These are phyloP conservation scores for Colletotrichum gloeosporioides DNA, from an alignment of 2,329 filamentous ascomycete genomes.

Conservation along the genomic window DNA sequence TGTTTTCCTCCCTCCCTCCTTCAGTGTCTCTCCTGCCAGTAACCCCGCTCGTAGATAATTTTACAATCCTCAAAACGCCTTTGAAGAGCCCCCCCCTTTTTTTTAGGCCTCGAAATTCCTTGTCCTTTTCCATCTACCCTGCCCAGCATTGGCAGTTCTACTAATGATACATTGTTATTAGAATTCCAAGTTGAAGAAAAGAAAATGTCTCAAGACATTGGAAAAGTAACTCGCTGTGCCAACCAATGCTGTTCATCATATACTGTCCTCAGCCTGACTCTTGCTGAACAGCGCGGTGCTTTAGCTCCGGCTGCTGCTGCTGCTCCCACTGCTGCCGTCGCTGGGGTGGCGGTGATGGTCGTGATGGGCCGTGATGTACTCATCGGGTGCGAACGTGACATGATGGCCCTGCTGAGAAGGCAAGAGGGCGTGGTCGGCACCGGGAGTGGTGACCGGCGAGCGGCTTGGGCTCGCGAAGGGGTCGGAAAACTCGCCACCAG, in stretches of 20 bases:
- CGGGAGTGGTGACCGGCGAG: neutral
- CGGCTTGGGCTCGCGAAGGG: slow-evolving; percentile 11
- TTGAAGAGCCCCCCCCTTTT: neutral
- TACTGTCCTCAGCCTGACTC: neutral
- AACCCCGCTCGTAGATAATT: neutral
- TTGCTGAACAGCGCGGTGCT: neutral
- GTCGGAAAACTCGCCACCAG: neutral
- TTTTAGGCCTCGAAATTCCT: neutral
- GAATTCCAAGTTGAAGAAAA: neutral
- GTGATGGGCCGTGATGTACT: neutral
- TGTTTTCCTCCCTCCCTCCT: neutral
- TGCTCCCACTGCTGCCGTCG: neutral
- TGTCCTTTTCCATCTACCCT: neutral
- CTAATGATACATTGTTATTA: slow-evolving; percentile 9
- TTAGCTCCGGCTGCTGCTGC: neutral
- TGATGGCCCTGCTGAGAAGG: neutral
- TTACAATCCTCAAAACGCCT: slow-evolving; percentile 1
- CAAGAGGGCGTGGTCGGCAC: neutral
- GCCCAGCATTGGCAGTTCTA: neutral
- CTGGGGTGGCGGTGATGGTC: neutral
- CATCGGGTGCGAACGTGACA: neutral
- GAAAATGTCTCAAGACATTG: neutral
- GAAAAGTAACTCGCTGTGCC: neutral
- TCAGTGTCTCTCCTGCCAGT: neutral
- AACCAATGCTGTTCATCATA: neutral